Base-by-base conservation (phyloP, 169 alveolate species). In the Babesia caballi region DNA sequence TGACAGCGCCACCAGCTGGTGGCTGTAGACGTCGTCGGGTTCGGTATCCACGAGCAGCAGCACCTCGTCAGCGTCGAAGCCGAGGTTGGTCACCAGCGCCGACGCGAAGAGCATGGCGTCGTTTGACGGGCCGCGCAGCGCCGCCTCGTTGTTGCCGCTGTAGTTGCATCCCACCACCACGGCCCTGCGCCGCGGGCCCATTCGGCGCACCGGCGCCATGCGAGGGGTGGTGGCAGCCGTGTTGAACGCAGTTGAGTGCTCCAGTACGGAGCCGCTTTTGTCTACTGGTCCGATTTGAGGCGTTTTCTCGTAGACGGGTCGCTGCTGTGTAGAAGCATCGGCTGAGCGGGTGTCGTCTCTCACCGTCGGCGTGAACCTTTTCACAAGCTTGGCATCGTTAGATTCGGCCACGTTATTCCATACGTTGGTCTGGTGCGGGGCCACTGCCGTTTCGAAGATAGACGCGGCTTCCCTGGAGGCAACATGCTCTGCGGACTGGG, bases 131-230 rank as follows among this genome's bases (percentile, higher is more conserved):
- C 97, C 97, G 46, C 94, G 84, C 14, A 94, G 81, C 40, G 73
- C 59, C 49, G 78, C 84, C 19, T 81, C 89, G 41, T 83, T 83
- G 71, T 67, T 52, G 25, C 85, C 91, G 50, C 69, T 46, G 82
- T 94, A 93, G 65, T 82, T 90, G 61, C 93, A 90, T 35, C 97
- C 97, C 54, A 94, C 89, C 32, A 94, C 91, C 17, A 93, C 96
- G 14, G 96, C 97, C 73, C 88, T 91, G 4, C 68, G 41, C 35
- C 61, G 33, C 6, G 71, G 71, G 17, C 82, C 82, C 15, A 30
- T 23, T 61, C 47, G 28, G 46, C 28, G 41, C 33, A 19, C 19
- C 6, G n/a, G n/a, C n/a, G n/a, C n/a, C n/a, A n/a, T 36, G 19
- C 42, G 47, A 73, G 14, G 33, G n/a, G n/a, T n/a, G n/a, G n/a